Evolutionary conservation across 2,329 filamentous ascomycete genomes (phyloP), one percentile per base, ranked within the genome.

Genomic region (Eutypa lata): DNA sequence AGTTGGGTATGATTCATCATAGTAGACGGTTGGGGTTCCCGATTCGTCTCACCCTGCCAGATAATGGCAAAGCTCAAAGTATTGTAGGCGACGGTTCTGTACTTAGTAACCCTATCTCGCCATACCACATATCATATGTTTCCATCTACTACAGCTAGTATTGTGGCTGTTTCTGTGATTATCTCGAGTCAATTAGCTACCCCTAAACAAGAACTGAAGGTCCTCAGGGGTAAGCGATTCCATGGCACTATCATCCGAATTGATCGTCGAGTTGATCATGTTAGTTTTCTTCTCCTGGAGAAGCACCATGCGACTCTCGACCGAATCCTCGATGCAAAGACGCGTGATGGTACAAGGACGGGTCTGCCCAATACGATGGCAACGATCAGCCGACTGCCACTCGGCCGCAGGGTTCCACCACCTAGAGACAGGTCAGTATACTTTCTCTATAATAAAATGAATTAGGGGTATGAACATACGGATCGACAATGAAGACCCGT

Each of bases 341-440:
- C 94, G 86, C 1, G 92, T 97, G 63, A 99, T 96, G 35, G 90
- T 90, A 68, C 94, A 97, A 26, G 93, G 93, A 7, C 94, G 88
- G 46, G 87, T 90, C 75, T 99, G 94, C 31, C 94, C 94, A 61
- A 97, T 99, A 52, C 94, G 91, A 73, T 97, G 94, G 66, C 89
- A 91, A 59, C 90, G 83, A 69, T 99, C 94, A 2, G 94, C 94
- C 56, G 89, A 94, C 73, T 99, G 94, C 94, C 94, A 99, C 74
- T 99, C 94, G 0, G 93, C 93, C n/a, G 92, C 92, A n/a, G 94
- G 94, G 62, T 97, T 97, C 94, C 94, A 99, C 94, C 94, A 97
- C 61, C 89, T 91, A 60, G 35, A 56, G 31, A 54, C 24, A 18
- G 49, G 58, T 58, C 42, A 55, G 47, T 18, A 24, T 1, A 31